phyloP scores from a whole-genome alignment of 768 basidiomycete genomes.

The Tremella yokohamensis region DNA sequence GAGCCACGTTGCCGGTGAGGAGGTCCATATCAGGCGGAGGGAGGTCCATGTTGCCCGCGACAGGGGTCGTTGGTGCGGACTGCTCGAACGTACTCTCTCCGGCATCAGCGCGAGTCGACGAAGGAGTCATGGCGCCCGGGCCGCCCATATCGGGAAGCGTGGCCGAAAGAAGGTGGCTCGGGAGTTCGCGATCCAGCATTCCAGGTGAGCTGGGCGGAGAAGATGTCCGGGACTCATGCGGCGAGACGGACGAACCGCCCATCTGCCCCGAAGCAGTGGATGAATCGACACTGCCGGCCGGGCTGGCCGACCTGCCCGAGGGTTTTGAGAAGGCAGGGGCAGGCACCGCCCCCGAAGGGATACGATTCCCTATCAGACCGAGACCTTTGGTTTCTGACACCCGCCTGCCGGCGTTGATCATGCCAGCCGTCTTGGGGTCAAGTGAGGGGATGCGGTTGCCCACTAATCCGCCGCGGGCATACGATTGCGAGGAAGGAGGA shows the following conservation, averaged over 20 bases:
- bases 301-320: constrained; percentile 29
- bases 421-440: constrained; percentile 39
- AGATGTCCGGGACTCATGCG: not conserved
- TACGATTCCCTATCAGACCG: constrained; percentile 38
- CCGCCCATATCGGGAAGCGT: constrained; percentile 33
- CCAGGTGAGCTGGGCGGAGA: constrained; percentile 1
- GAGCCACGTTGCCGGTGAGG: constrained; percentile 25
- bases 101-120: constrained; percentile 41
- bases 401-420: constrained; percentile 18
- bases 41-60: constrained; percentile 18
- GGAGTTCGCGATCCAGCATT: constrained; percentile 8
- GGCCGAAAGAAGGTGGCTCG: constrained; percentile 25
- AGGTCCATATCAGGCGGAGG: constrained; percentile 32
- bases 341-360: constrained; percentile 17
- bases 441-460: constrained; percentile 41
- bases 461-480: constrained; percentile 26
- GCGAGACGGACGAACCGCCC: not conserved
- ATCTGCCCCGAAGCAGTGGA: constrained; percentile 11
- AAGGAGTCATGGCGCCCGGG: constrained; percentile 38
- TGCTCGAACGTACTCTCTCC: constrained; percentile 28
- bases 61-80: constrained; percentile 34
- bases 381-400: constrained; percentile 25
- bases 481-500: constrained; percentile 5
- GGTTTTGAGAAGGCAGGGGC: not conserved
- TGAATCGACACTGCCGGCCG: constrained; percentile 34